Evolutionary conservation across 176 grass and related monocot genomes (phyloP).

Genomic region (Echinochloa phyllopogon): DNA sequence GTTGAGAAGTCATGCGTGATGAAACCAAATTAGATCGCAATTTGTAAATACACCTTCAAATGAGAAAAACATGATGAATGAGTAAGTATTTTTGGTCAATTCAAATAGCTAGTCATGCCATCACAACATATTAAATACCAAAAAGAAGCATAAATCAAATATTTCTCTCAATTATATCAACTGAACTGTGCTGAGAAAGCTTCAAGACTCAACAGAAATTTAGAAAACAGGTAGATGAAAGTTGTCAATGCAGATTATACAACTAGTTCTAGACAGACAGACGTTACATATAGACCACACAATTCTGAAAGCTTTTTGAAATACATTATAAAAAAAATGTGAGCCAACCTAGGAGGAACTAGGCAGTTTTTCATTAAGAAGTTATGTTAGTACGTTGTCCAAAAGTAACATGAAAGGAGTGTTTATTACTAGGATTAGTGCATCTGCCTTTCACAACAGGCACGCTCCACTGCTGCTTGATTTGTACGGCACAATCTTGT

Average conservation of each 20-base stretch:
- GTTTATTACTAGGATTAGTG: conserved; percentile 32
- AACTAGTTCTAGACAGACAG: conserved; percentile 2
- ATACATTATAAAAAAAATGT: too few relatives aligned
- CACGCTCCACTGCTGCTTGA: conserved; percentile 39
- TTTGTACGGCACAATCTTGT: conserved; percentile 43
- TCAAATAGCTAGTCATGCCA: neutral
- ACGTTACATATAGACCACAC: conserved; percentile 2
- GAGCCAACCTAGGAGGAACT: too few relatives aligned
- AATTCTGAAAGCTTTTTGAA: conserved; percentile 1
- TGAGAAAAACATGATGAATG: neutral
- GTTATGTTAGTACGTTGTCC: neutral
- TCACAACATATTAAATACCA: neutral
- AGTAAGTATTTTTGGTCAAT: conserved; percentile 26
- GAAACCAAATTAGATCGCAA: neutral
- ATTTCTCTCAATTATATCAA: neutral
- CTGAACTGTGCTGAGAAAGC: neutral
- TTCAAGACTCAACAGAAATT: neutral
- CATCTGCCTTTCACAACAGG: conserved; percentile 31
- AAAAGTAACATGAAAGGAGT: conserved; percentile 25
- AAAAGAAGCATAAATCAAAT: neutral
- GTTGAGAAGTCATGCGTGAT: neutral
- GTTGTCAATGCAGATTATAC: neutral
- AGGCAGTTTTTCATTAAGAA: too few relatives aligned
- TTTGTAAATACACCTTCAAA: neutral
- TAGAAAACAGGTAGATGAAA: neutral